Evolutionary conservation across 2,329 filamentous ascomycete species (phyloP), one percentile per base, ranked within the genome.

Genomic region (Claviceps cyperi): DNA sequence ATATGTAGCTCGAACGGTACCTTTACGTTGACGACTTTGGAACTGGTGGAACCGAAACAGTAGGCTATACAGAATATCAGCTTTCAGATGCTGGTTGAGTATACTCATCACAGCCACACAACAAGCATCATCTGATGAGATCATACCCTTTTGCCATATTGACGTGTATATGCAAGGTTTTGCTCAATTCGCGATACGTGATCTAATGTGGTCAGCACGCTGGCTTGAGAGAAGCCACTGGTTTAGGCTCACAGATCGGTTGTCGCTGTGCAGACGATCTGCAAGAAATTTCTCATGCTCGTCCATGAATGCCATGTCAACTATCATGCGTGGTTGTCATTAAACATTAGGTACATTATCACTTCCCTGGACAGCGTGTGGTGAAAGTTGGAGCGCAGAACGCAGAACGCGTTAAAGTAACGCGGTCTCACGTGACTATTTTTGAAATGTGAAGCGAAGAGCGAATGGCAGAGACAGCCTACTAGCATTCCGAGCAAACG

Each of bases 1-100:
- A 66, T 96, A 98, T n/a, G 89, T 96, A 43, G 91, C 92, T 68
- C 94, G 80, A n/a, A 96, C 73, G 24, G 80, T 83, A 21, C 80
- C 77, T 0, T 84, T 75, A 53, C 86, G 66, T 80, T 94, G 15
- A 90, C 79, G 78, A 92, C 94, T 64, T 84, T 94, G 85, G 51
- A 74, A 78, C 54, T 76, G 74, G 64, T 96, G 80, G 57, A 94
- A 97, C 35, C 94, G 89, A 66, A 83, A 94, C 3, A 97, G 80
- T 77, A 95, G 91, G 59, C 88, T 94, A 48, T 11, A 32, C 24
- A 28, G 0, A 17, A 15, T 36, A 22, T 43, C 32, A 48, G 28
- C 17, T 2, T 37, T 43, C 15, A 8, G 13, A 37, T 4, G 17
- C 5, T 5, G 13, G 22, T 14, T 1, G 14, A 13, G 5, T 8